These are phyloP conservation scores for Staphylotrichum longicolle DNA, from an alignment of 495 filamentous ascomycete species.

Conservation along the genomic window DNA sequence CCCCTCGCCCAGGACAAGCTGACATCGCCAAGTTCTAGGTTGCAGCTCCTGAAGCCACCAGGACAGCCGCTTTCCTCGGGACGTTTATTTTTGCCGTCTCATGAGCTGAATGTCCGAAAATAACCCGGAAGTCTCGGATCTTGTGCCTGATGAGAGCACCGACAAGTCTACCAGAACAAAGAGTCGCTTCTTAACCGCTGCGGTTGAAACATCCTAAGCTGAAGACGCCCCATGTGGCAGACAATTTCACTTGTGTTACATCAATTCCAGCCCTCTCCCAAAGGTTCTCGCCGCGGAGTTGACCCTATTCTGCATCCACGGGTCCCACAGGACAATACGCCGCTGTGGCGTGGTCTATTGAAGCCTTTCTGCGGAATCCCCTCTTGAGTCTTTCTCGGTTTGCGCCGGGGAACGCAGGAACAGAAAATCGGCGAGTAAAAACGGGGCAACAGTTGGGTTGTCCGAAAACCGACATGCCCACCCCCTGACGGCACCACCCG, in stretches of 20 bases:
- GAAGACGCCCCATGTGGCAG: neutral
- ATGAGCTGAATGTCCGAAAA: neutral
- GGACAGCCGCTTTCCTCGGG: too few relatives aligned
- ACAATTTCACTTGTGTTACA: neutral
- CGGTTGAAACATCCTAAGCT: too few relatives aligned
- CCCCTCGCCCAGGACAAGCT: too few relatives aligned
- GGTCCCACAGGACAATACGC: neutral
- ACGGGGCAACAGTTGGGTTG: neutral
- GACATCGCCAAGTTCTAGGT: neutral
- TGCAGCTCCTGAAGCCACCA: neutral
- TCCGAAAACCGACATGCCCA: slow-evolving; percentile 6
- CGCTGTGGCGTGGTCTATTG: slow-evolving; percentile 14
- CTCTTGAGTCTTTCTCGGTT: neutral
- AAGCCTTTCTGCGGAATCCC: neutral
- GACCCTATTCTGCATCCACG: too few relatives aligned
- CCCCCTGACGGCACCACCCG: neutral
- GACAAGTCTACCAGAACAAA: too few relatives aligned
- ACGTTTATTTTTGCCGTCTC: neutral
- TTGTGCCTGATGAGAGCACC: too few relatives aligned
- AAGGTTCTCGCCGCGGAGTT: too few relatives aligned
- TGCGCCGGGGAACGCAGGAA: neutral
- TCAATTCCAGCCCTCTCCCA: neutral
- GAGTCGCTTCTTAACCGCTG: too few relatives aligned
- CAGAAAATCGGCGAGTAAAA: slow-evolving; percentile 7
- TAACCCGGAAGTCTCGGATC: too few relatives aligned